phyloP scores from a whole-genome alignment of 176 grass and related monocot species.

The Carex parvula region DNA sequence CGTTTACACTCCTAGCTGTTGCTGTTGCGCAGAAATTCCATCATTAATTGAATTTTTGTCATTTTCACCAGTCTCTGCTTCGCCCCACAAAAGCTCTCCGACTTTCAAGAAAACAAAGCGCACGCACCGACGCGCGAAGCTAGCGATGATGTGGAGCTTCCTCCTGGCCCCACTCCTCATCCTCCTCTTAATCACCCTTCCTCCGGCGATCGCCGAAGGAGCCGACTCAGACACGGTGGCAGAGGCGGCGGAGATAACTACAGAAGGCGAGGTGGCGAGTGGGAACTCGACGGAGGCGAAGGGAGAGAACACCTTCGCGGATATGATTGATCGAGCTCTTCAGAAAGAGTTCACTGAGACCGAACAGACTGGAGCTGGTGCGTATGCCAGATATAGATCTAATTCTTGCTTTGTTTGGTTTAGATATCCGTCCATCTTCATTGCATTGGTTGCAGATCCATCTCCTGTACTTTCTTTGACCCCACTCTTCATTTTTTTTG shows the following conservation, averaged over 20 bases:
- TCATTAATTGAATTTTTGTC: constrained; percentile 1
- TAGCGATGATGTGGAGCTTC: constrained; percentile 35
- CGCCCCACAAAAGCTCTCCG: neutral
- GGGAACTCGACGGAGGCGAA: constrained; percentile 46
- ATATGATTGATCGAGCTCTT: constrained; percentile 97
- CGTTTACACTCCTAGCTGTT: no score
- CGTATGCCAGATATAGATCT: constrained; percentile 34
- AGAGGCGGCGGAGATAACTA: constrained; percentile 5
- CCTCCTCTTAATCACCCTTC: constrained; percentile 19
- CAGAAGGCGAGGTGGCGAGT: neutral
- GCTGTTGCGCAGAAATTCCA: neutral
- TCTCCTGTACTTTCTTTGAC: neutral
- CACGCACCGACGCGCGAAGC: constrained; percentile 12
- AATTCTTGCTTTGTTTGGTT: neutral
- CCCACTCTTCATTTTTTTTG: neutral
- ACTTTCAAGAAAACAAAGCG: neutral
- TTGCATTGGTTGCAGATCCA: constrained; percentile 11
- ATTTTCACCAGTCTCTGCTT: neutral
- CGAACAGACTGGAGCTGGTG: constrained; percentile 90
- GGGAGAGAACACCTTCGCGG: constrained; percentile 58
- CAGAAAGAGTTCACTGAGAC: constrained; percentile 98
- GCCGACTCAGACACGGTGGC: neutral
- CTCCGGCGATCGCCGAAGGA: constrained; percentile 31
- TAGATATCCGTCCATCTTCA: constrained; percentile 36
- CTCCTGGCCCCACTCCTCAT: neutral